phyloP scores from a whole-genome alignment of 805 yeast genomes.

The Cyberlindnera suaveolens region DNA sequence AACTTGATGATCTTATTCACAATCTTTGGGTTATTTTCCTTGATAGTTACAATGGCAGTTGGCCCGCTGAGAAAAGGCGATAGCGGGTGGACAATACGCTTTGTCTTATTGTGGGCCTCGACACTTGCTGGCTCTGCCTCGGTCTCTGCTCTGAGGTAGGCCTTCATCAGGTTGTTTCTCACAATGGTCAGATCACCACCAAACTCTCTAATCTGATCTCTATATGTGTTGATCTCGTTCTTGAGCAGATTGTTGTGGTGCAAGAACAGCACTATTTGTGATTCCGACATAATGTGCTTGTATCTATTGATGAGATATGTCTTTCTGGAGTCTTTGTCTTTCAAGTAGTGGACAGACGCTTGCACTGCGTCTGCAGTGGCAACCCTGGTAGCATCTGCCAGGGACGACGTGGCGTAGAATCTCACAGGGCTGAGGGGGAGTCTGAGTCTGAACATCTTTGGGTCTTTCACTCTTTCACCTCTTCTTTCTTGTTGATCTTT shows the following conservation, averaged over 20 bases:
- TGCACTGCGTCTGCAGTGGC: slow-evolving; percentile 1
- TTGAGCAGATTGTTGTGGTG: slow-evolving; percentile 82
- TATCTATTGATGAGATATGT: slow-evolving; percentile 81
- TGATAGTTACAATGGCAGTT: slow-evolving; percentile 69
- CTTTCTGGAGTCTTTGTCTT: slow-evolving; percentile 68
- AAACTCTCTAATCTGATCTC: slow-evolving; percentile 53
- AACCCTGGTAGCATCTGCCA: too few species aligned
- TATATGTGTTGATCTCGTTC: slow-evolving; percentile 55
- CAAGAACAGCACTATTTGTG: slow-evolving; percentile 66
- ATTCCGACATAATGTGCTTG: slow-evolving; percentile 58
- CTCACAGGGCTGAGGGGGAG: slow-evolving; percentile 7
- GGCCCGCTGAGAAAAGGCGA: slow-evolving; percentile 74
- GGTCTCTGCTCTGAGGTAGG: slow-evolving; percentile 64
- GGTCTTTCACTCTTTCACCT: too few species aligned
- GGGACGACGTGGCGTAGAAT: slow-evolving; percentile 8
- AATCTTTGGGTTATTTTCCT: slow-evolving; percentile 60
- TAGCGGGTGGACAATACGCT: slow-evolving; percentile 56
- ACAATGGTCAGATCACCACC: slow-evolving; percentile 69
- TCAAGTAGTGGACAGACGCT: slow-evolving; percentile 36
- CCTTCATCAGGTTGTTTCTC: slow-evolving; percentile 64
- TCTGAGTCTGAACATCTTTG: neutral
- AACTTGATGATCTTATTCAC: slow-evolving; percentile 58
- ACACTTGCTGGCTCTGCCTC: slow-evolving; percentile 69
- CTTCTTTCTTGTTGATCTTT: too few species aligned
- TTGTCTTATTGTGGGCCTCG: slow-evolving; percentile 39